A percentile compares a stretch with the other conserved stretches of the same genome.
These are phyloP conservation scores for Hanseniaspora occidentalis DNA, from an alignment of 805 yeast genomes.

Conservation along the genomic window DNA sequence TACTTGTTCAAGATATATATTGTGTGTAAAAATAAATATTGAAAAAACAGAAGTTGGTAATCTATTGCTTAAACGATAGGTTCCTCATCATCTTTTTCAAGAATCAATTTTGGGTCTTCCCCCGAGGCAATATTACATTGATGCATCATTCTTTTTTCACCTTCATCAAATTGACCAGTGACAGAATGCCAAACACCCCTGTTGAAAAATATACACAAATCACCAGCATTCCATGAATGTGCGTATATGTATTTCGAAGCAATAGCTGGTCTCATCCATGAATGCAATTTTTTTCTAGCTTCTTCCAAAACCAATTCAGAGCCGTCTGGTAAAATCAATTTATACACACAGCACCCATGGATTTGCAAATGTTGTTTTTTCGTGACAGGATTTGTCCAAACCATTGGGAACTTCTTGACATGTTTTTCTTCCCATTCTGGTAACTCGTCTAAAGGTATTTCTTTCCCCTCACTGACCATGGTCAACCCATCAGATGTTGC, in stretches of 20 bases:
- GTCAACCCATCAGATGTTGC: conserved; percentile 83
- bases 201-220: conserved; percentile 74
- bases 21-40: neutral
- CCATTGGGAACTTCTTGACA: conserved; percentile 68
- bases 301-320: conserved; percentile 49
- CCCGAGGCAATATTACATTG: conserved; percentile 89
- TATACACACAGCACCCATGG: conserved; percentile 78
- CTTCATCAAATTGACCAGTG: conserved; percentile 73
- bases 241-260: conserved; percentile 62
- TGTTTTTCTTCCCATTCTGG: conserved; percentile 79
- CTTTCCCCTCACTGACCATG: conserved; percentile 72
- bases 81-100: neutral
- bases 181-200: conserved; percentile 89
- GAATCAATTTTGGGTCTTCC: conserved; percentile 38
- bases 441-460: conserved; percentile 48
- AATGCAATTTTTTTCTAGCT: conserved; percentile 63
- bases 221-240: conserved; percentile 76
- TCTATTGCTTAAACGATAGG: neutral
- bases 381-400: conserved; percentile 87
- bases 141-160: conserved; percentile 79
- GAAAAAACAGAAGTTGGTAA: neutral
- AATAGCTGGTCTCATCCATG: conserved; percentile 77
- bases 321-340: conserved; percentile 43
- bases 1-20: neutral
- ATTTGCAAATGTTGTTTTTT: conserved; percentile 73